Conservation (phyloP, 306 rosid genomes). For the Acacia melanoxylon region DNA sequence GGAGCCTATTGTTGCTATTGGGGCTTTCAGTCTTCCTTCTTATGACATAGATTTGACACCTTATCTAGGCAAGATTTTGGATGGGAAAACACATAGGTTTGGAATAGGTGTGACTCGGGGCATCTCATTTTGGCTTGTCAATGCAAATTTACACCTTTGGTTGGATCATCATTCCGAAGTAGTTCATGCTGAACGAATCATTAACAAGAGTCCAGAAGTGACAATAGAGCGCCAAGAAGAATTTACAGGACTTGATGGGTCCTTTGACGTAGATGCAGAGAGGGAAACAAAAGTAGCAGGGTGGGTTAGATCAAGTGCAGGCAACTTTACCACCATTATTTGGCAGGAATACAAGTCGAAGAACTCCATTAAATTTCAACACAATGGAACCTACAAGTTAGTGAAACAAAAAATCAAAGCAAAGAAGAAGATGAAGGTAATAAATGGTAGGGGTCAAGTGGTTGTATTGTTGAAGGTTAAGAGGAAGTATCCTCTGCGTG, state of each 20-base stretch:
- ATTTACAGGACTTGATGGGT: conserved; percentile 63
- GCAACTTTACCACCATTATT: conserved; percentile 55
- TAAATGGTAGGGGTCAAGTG: conserved; percentile 26
- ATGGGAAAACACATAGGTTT: conserved; percentile 52
- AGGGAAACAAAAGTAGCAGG: conserved; percentile 46
- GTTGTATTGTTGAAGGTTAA: conserved; percentile 30
- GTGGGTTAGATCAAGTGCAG: conserved; percentile 71
- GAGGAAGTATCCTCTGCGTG: conserved; percentile 51
- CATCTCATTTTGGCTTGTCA: conserved; percentile 74
- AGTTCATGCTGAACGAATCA: conserved; percentile 36
- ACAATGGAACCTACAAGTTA: conserved; percentile 53
- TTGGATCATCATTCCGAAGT: conserved; percentile 44
- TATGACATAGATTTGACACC: conserved; percentile 76
- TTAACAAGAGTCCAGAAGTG: conserved; percentile 35
- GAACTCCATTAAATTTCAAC: conserved; percentile 39
- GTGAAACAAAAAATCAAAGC: conserved; percentile 54
- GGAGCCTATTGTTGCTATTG: conserved; percentile 81
- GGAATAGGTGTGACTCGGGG: conserved; percentile 65
- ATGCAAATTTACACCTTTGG: conserved; percentile 89
- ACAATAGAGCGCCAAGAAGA: conserved; percentile 38
- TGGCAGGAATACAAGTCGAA: conserved; percentile 41
- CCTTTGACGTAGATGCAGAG: conserved; percentile 53
- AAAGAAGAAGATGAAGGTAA: conserved; percentile 36
- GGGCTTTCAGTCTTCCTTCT: conserved; percentile 75
- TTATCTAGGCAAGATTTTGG: conserved; percentile 63